These are phyloP conservation scores for Botrytis byssoidea DNA, from an alignment of 2,329 filamentous ascomycete genomes.

Conservation along the genomic window DNA sequence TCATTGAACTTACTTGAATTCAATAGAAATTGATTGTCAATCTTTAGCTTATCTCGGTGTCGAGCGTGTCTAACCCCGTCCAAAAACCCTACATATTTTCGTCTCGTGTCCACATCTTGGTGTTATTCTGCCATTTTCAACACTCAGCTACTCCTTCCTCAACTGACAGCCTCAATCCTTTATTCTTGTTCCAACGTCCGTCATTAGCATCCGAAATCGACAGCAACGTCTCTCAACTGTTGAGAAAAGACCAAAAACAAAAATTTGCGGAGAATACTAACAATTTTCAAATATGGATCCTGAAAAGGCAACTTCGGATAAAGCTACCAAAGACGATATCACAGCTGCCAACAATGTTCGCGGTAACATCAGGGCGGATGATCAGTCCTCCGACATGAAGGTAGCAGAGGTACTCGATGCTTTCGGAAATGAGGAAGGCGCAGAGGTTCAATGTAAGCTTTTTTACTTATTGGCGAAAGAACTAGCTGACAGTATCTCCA, in stretches of 20 bases:
- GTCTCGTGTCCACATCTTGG: not conserved
- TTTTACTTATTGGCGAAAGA: not conserved
- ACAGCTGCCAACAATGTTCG: not conserved
- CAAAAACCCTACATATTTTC: conserved; percentile 15
- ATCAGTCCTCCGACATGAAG: conserved; percentile 25
- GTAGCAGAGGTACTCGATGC: conserved; percentile 24
- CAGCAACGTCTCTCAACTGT: not conserved
- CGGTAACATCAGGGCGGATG: conserved; percentile 9
- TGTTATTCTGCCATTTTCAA: not conserved
- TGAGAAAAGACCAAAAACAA: not conserved
- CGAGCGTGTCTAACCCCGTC: conserved; percentile 4
- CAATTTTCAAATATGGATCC: conserved; percentile 1
- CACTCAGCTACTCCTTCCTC: conserved; percentile 6
- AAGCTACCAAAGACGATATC: conserved; percentile 9
- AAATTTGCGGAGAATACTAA: not conserved
- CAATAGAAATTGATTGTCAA: conserved; percentile 19
- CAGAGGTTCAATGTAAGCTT: conserved; percentile 25
- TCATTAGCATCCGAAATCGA: not conserved
- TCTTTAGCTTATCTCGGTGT: conserved; percentile 18
- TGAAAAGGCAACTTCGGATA: not conserved
- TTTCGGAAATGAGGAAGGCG: conserved; percentile 27
- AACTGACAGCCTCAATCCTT: not conserved
- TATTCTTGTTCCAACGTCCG: not conserved
- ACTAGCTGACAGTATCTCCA: not conserved
- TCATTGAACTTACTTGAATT: conserved; percentile 15